Evolutionary conservation across 768 basidiomycete genomes (phyloP), one percentile per base, ranked within the genome.

Genomic region (Scleroderma citrinum): DNA sequence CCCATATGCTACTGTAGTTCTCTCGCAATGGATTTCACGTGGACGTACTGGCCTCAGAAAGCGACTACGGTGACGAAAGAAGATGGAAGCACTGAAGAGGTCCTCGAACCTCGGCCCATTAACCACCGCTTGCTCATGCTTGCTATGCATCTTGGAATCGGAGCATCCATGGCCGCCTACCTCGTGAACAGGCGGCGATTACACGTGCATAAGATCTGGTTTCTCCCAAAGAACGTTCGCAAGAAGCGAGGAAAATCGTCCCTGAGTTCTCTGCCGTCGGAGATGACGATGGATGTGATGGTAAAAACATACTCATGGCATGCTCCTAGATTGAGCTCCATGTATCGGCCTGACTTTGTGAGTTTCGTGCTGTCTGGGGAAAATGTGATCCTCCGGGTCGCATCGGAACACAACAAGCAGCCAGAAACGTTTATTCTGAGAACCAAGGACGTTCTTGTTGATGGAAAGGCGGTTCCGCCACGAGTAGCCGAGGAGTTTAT

Each of bases 161-260:
- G 65, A 32, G 59, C 58, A n/a, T 48, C 56, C 43, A 54, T 64
- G 30, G 66, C 66, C 17, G 53, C 64, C 19, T 49, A 56, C 19
- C 49, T 68, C 32, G 46, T 66, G 20, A 60, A 54, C 43, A 44
- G 57, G 30, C 58, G 62, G 44, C 67, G 62, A 2, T 47, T 59
- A 13, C 56, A 66, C 1, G 62, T 59, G n/a, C 58, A 61, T 17
- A 68, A 60, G 32, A 50, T 68, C 44, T 66, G 66, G 66, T 14
- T 66, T 6, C 56, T 64, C 44, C 66, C 64, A 3, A 49, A 43
- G 12, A 58, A 56, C 31, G 59, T 66, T 20, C 57, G 51, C 7
- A 55, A 56, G n/a, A 55, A 5, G 14, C 40, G 24, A 21, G 23
- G 40, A 11, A 32, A 60, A 58, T 35, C 62, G 62, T 39, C 54